phyloP scores from a whole-genome alignment of 2,329 filamentous ascomycete genomes.

The Fusarium palustre region DNA sequence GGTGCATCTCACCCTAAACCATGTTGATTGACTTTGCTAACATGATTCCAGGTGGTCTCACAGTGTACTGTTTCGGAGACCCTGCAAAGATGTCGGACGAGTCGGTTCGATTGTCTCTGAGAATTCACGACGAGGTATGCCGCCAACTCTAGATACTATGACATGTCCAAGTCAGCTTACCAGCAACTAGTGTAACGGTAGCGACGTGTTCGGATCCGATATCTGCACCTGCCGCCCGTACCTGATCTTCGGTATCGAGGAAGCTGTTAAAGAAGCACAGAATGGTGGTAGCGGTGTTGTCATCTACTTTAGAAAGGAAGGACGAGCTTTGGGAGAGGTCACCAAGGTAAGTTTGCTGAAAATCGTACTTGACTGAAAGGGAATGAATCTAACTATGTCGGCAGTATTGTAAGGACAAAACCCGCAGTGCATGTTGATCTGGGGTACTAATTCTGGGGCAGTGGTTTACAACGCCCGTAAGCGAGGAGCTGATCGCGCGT shows the following conservation, averaged over 20 bases:
- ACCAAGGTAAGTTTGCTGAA: constrained; percentile 76
- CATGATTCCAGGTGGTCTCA: constrained; percentile 74
- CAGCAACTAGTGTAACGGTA: constrained; percentile 80
- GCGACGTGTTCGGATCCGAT: constrained; percentile 96
- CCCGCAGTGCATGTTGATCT: constrained; percentile 15
- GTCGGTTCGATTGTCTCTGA: constrained; percentile 81
- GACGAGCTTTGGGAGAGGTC: constrained; percentile 92
- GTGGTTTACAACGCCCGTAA: constrained; percentile 84
- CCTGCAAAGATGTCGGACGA: constrained; percentile 93
- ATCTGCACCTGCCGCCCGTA: constrained; percentile 98
- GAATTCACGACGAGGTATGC: constrained; percentile 76
- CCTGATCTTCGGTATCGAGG: constrained; percentile 95
- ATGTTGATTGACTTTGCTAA: constrained; percentile 18
- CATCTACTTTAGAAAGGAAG: constrained; percentile 99
- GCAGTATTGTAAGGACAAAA: constrained; percentile 41
- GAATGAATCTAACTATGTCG: constrained; percentile 32
- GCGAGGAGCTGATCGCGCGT: constrained; percentile 81
- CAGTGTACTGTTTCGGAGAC: constrained; percentile 97
- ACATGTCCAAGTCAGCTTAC: constrained; percentile 13
- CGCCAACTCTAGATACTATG: background rate
- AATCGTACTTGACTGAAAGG: background rate
- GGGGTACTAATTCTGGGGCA: constrained; percentile 40
- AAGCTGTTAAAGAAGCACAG: constrained; percentile 97
- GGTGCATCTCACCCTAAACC: constrained; percentile 58
- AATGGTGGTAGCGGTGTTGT: constrained; percentile 93